These are phyloP conservation scores for Hydrangea macrophylla DNA, from an alignment of 148 eudicot species.

Conservation along the genomic window DNA sequence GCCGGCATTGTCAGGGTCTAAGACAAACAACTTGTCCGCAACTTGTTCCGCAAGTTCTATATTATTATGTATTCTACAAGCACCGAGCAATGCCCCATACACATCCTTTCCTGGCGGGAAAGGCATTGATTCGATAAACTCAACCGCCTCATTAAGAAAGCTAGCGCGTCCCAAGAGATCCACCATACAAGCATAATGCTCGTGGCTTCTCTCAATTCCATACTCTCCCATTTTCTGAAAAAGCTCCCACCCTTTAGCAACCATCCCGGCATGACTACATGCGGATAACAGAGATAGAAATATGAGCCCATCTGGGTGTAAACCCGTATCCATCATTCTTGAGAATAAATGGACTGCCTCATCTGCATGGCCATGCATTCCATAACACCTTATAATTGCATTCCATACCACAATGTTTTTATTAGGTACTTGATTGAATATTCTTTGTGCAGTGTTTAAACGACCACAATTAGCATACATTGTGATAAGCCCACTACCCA, in stretches of 20 bases:
- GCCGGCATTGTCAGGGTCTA: slow-evolving; percentile 33
- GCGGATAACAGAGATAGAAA: slow-evolving; percentile 29
- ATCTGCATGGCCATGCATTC: slow-evolving; percentile 26
- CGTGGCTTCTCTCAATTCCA: slow-evolving; percentile 17
- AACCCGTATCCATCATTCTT: slow-evolving; percentile 15
- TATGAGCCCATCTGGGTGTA: slow-evolving; percentile 23
- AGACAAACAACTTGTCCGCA: slow-evolving; percentile 25
- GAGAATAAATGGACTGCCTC: slow-evolving; percentile 23
- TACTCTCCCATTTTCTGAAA: slow-evolving; percentile 31
- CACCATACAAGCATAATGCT: slow-evolving; percentile 45
- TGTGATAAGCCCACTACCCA: slow-evolving; percentile 32
- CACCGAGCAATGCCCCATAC: slow-evolving; percentile 37
- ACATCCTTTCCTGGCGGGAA: slow-evolving; percentile 24
- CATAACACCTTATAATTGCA: slow-evolving; percentile 28
- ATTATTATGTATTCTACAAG: slow-evolving; percentile 38
- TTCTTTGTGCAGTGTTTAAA: slow-evolving; percentile 13
- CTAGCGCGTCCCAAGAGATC: slow-evolving; percentile 39
- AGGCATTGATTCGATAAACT: slow-evolving; percentile 30
- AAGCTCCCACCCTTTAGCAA: slow-evolving; percentile 29
- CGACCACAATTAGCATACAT: slow-evolving; percentile 32
- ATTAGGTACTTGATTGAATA: slow-evolving; percentile 20
- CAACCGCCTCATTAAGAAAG: slow-evolving; percentile 26
- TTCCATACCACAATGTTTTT: slow-evolving; percentile 29
- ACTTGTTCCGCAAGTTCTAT: slow-evolving; percentile 33
- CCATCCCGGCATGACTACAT: slow-evolving; percentile 39